Conservation (phyloP, 225 moss, liverwort and hornwort species). For the Sphagnum tenellum region DNA sequence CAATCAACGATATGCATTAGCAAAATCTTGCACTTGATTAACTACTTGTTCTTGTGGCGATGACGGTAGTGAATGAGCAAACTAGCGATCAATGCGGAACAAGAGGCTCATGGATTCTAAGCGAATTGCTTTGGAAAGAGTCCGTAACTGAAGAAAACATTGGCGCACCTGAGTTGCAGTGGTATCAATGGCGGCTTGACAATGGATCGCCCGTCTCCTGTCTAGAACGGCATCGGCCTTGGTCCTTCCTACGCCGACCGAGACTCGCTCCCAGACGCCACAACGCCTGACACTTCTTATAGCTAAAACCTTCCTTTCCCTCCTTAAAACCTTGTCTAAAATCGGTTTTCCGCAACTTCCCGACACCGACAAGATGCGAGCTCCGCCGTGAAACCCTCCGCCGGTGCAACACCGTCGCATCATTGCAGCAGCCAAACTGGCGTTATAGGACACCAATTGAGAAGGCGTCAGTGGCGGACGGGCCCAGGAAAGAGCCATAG, state of each 20-base stretch:
- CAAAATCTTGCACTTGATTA: neutral
- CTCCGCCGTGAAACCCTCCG: too few species aligned
- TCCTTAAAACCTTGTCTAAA: neutral
- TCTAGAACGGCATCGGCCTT: neutral
- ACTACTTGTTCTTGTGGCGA: too few species aligned
- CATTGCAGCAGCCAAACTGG: neutral
- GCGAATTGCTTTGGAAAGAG: neutral
- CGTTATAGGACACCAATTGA: neutral
- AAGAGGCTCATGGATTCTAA: neutral
- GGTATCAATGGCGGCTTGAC: neutral
- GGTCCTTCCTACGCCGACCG: neutral
- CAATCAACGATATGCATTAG: too few species aligned
- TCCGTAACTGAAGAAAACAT: neutral
- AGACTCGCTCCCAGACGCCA: neutral
- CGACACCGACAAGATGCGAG: too few species aligned
- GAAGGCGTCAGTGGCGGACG: neutral
- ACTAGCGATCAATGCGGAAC: neutral
- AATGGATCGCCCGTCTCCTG: neutral
- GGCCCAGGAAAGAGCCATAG: neutral
- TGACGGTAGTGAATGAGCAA: neutral
- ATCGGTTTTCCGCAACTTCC: too few species aligned
- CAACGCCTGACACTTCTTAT: neutral
- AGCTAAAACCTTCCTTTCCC: neutral
- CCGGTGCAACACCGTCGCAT: neutral
- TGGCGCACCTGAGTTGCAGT: conserved; percentile 1